Evolutionary conservation across 2,329 filamentous ascomycete species (phyloP), one percentile per base, ranked within the genome.

Genomic region (Fonsecaea erecta): DNA sequence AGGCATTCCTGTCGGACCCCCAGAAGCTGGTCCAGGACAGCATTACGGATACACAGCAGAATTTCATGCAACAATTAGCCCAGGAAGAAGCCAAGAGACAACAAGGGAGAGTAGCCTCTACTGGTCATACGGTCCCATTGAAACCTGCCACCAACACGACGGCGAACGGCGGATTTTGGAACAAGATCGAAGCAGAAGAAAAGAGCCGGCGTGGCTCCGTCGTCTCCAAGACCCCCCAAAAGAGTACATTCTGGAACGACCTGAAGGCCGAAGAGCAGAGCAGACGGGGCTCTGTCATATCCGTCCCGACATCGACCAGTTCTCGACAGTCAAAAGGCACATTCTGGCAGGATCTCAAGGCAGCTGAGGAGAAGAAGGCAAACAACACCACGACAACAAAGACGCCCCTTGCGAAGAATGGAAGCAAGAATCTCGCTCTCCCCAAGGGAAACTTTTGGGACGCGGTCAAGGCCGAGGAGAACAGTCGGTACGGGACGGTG

Each of bases 301-400:
- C 64, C 24, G 16, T 14, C 12, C 53, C 26, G 6, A 35, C 63
- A 18, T 52, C 62, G 26, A 51, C 30, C 8, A 40, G 37, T 21
- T 18, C 35, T 9, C 65, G 59, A 35, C 57, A 64, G 40, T 64
- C 66, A 30, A 63, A 65, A 18, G 70, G 70, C 12, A 71, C 68
- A 28, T 71, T 71, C 51, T 71, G 68, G 68, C 43, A 69, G 28
- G 68, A 71, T n/a, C 60, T 71, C 5, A 59, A 69, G 37, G 57
- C 67, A 24, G 69, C 63, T 14, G 69, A 71, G 59, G 35, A 62
- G 18, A 69, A 67, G 57, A 48, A 48, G 43, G 43, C 43, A 48
- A 48, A 70, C 53, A 37, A 63, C 18, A 28, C 40, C 24, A 34
- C 37, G 28, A 43, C 60, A 8, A 62, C 62, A 18, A 48, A 60